A percentile compares a stretch with the other conserved stretches of the same genome.
Evolutionary conservation across 2,329 filamentous ascomycete species (phyloP).

Genomic region (Aspergillus cejpii): DNA sequence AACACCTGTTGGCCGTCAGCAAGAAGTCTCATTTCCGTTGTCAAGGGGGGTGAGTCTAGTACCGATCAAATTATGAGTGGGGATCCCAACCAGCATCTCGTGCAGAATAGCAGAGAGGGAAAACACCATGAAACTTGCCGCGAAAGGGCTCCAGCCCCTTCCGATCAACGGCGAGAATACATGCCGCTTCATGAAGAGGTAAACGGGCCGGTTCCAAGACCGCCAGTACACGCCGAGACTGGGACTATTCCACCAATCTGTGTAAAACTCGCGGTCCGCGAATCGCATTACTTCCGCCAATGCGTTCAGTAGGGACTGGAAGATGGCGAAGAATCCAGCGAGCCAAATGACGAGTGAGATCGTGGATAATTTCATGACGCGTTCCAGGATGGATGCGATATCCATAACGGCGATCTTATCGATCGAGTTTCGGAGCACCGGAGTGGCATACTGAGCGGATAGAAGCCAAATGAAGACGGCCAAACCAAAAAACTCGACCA

Average conservation of each 20-base stretch:
- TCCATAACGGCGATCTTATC: constrained; percentile 79
- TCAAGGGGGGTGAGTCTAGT: constrained; percentile 25
- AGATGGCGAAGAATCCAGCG: constrained; percentile 92
- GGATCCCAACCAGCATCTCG: constrained; percentile 85
- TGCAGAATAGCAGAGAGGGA: constrained; percentile 81
- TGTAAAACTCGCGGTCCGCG: constrained; percentile 89
- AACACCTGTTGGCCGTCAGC: constrained; percentile 53
- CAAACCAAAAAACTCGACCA: constrained; percentile 69
- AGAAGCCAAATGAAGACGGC: constrained; percentile 92
- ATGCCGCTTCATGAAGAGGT: constrained; percentile 92
- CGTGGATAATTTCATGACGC: constrained; percentile 88
- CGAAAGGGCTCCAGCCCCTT: constrained; percentile 64
- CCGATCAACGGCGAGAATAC: constrained; percentile 84
- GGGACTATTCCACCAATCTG: constrained; percentile 95
- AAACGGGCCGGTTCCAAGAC: constrained; percentile 96
- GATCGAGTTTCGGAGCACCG: constrained; percentile 80
- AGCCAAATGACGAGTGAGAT: constrained; percentile 96
- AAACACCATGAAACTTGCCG: constrained; percentile 77
- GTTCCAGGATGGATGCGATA: constrained; percentile 73
- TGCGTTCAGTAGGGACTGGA: constrained; percentile 87
- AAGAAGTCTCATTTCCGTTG: constrained; percentile 2
- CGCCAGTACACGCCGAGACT: constrained; percentile 87
- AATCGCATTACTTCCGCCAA: constrained; percentile 85
- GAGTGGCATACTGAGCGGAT: constrained; percentile 88
- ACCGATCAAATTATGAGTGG: constrained; percentile 90